Conservation (phyloP, 2,329 filamentous ascomycete genomes). For the Cordyceps militaris region DNA sequence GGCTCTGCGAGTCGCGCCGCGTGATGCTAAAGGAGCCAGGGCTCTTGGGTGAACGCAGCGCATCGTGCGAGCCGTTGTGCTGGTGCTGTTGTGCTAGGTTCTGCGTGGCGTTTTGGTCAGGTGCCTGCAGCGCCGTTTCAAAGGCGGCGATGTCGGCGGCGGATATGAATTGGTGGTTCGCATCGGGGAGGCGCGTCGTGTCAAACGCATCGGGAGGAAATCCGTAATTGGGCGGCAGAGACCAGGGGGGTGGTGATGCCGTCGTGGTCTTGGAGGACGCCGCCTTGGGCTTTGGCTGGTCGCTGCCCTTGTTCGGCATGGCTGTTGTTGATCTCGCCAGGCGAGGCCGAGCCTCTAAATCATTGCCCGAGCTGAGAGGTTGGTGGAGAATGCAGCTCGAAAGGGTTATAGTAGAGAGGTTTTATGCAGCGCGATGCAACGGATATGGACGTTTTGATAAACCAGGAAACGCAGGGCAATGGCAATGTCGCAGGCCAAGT, state of each 20-base stretch:
- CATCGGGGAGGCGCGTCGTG: slow-evolving; percentile 65
- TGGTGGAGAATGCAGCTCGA: neutral
- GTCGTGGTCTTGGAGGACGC: neutral
- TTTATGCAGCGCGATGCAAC: neutral
- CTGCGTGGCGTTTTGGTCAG: slow-evolving; percentile 58
- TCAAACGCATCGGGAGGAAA: slow-evolving; percentile 61
- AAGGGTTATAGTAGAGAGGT: neutral
- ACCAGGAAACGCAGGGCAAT: neutral
- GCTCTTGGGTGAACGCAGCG: slow-evolving; percentile 36
- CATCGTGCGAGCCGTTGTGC: slow-evolving; percentile 36
- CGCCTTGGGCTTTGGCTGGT: neutral
- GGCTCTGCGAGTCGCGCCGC: slow-evolving; percentile 31
- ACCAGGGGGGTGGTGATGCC: neutral
- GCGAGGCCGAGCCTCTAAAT: neutral
- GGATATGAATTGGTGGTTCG: slow-evolving; percentile 67
- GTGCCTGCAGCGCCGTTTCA: slow-evolving; percentile 71
- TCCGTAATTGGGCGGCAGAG: slow-evolving; percentile 37
- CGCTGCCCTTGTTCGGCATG: neutral
- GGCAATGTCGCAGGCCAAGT: neutral
- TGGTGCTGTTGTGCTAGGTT: neutral
- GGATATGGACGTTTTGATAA: neutral
- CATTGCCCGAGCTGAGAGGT: neutral
- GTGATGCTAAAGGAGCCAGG: slow-evolving; percentile 36
- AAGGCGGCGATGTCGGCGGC: slow-evolving; percentile 71
- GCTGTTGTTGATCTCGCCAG: neutral